Conservation (phyloP, 768 basidiomycete genomes). For the Xanthoconium stramineum region DNA sequence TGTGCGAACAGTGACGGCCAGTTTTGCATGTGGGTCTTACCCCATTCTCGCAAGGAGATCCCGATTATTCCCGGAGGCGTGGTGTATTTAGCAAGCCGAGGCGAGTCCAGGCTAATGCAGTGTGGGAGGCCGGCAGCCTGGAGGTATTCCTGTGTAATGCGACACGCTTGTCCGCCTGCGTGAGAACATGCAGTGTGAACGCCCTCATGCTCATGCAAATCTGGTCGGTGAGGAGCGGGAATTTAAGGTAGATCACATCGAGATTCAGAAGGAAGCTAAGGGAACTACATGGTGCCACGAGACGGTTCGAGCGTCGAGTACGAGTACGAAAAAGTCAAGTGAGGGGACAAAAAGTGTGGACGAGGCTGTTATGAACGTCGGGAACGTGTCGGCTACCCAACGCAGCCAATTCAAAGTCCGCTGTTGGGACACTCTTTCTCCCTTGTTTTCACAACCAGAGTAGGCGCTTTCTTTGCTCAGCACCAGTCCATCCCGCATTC, state of each 20-base stretch:
- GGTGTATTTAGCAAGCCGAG: too few relatives aligned
- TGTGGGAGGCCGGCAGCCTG: neutral
- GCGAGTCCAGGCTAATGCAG: neutral
- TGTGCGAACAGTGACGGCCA: neutral
- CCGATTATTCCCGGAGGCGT: neutral
- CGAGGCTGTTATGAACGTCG: neutral
- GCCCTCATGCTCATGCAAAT: constrained; percentile 6
- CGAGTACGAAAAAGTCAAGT: neutral
- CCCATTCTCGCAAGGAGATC: neutral
- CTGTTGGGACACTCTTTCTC: constrained; percentile 18
- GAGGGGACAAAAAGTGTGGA: neutral
- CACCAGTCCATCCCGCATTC: constrained; percentile 21
- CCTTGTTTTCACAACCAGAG: constrained; percentile 28
- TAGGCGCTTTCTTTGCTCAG: constrained; percentile 21
- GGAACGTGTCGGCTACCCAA: constrained; percentile 30
- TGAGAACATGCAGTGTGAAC: constrained; percentile 9
- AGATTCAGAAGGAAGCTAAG: neutral
- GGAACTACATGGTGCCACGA: neutral
- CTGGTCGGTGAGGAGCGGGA: neutral
- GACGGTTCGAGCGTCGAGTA: neutral
- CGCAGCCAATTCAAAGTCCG: constrained; percentile 33
- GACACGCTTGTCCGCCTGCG: constrained; percentile 1
- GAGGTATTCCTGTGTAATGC: neutral
- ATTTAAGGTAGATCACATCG: neutral
- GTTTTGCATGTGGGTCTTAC: neutral